Percentiles rank a stretch among this genome's conserved stretches.
These are phyloP conservation scores for Neurospora crassa DNA, from an alignment of 2,329 filamentous ascomycete species.

Conservation along the genomic window DNA sequence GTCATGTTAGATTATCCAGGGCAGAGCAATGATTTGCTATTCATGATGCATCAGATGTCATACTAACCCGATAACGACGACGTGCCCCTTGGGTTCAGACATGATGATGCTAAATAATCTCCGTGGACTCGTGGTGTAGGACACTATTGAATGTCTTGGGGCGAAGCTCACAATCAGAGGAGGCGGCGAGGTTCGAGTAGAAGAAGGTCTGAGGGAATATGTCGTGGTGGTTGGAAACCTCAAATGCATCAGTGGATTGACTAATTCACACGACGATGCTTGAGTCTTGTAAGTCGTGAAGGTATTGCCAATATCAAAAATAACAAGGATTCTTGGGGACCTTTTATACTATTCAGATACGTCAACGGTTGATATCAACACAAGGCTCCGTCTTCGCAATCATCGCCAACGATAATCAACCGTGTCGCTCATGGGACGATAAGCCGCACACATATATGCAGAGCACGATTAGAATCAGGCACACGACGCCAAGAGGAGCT, in stretches of 20 bases:
- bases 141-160: neutral
- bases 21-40: neutral
- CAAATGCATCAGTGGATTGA: neutral
- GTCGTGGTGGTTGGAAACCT: neutral
- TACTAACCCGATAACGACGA: conserved; percentile 12
- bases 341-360: neutral
- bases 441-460: neutral
- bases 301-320: neutral
- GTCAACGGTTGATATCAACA: neutral
- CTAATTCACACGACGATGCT: neutral
- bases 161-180: neutral
- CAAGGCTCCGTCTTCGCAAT: neutral
- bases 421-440: neutral
- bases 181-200: neutral
- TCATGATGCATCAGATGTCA: neutral
- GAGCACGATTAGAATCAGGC: neutral
- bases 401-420: neutral
- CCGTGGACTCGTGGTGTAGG: neutral
- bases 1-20: conserved; percentile 1
- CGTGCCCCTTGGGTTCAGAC: neutral
- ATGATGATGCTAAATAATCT: neutral
- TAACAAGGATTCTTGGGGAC: neutral
- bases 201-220: neutral
- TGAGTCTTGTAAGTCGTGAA: neutral
- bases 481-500: neutral